Percentiles rank a stretch among this genome's conserved stretches.
phyloP scores from a whole-genome alignment of 129 eudicot species.

The Chrysanthemum seticuspe region DNA sequence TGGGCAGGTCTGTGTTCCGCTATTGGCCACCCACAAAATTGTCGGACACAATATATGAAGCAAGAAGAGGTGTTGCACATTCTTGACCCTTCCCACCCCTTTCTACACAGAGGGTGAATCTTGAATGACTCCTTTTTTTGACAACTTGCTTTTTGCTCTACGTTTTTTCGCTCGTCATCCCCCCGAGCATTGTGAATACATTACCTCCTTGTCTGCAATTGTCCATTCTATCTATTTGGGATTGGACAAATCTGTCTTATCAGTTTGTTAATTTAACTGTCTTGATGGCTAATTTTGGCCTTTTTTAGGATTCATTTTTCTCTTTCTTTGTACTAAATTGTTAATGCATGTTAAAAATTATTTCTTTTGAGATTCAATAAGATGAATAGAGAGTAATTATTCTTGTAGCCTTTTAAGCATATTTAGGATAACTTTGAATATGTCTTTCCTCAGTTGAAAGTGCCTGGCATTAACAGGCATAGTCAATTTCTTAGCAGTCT shows the following conservation, averaged over 20 bases:
- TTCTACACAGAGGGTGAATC: slow-evolving; percentile 24
- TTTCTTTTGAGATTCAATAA: slow-evolving; percentile 3
- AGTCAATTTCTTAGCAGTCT: not conserved
- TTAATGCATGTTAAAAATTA: not conserved
- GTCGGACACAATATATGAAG: slow-evolving; percentile 57
- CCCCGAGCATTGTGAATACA: slow-evolving; percentile 39
- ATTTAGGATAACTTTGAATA: not conserved
- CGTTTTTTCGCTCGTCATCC: slow-evolving; percentile 18
- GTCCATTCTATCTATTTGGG: not conserved
- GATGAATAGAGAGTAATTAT: slow-evolving; percentile 8
- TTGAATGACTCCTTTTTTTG: slow-evolving; percentile 18
- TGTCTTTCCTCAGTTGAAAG: not conserved
- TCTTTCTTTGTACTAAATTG: not conserved
- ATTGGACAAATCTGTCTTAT: slow-evolving; percentile 18
- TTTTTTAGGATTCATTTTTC: slow-evolving; percentile 7
- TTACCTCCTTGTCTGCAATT: slow-evolving; percentile 10
- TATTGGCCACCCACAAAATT: slow-evolving; percentile 95
- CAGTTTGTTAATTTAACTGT: slow-evolving; percentile 13
- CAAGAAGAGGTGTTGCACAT: slow-evolving; percentile 45
- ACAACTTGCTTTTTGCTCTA: not conserved
- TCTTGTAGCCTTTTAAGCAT: slow-evolving; percentile 8
- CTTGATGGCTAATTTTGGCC: slow-evolving; percentile 20
- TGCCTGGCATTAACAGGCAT: not conserved
- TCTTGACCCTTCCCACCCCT: slow-evolving; percentile 39
- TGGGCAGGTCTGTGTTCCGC: slow-evolving; percentile 83